Evolutionary conservation across 2,329 filamentous ascomycete species (phyloP).

Genomic region (Aspergillus texensis): DNA sequence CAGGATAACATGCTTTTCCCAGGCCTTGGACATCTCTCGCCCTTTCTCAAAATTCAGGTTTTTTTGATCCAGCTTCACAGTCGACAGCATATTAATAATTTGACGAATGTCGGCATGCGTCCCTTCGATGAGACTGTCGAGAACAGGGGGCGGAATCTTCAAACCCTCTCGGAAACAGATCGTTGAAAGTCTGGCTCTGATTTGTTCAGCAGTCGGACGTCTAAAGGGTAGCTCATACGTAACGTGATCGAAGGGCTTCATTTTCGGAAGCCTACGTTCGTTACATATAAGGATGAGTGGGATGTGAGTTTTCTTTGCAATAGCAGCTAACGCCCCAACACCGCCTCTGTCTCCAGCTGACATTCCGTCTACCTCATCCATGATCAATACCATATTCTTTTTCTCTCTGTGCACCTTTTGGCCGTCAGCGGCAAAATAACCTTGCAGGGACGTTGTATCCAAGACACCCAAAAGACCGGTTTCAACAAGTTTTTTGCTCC

Average conservation of each 20-base stretch:
- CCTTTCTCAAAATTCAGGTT: conserved; percentile 81
- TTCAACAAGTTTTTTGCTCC: conserved; percentile 96
- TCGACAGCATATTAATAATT: conserved; percentile 98
- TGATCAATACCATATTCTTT: conserved; percentile 93
- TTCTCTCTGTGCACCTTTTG: conserved; percentile 78
- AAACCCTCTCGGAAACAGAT: conserved; percentile 91
- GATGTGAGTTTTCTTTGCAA: conserved; percentile 92
- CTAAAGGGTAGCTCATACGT: conserved; percentile 85
- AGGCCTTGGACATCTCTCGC: conserved; percentile 94
- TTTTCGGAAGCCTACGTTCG: conserved; percentile 87
- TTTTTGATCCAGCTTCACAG: conserved; percentile 82
- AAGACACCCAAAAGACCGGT: conserved; percentile 84
- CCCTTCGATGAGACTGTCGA: conserved; percentile 93
- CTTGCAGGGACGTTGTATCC: conserved; percentile 88
- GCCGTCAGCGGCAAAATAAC: conserved; percentile 84
- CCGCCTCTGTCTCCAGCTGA: conserved; percentile 94
- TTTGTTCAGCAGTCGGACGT: conserved; percentile 86
- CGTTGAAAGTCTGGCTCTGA: conserved; percentile 89
- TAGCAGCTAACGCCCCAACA: conserved; percentile 88
- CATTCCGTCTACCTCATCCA: conserved; percentile 99
- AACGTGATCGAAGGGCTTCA: conserved; percentile 94
- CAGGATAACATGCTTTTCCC: conserved; percentile 95
- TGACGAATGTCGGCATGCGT: conserved; percentile 95
- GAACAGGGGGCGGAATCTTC: conserved; percentile 78
- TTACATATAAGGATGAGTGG: conserved; percentile 98